Conservation (phyloP, 495 filamentous ascomycete species). For the Opeltia flavorubescens region DNA sequence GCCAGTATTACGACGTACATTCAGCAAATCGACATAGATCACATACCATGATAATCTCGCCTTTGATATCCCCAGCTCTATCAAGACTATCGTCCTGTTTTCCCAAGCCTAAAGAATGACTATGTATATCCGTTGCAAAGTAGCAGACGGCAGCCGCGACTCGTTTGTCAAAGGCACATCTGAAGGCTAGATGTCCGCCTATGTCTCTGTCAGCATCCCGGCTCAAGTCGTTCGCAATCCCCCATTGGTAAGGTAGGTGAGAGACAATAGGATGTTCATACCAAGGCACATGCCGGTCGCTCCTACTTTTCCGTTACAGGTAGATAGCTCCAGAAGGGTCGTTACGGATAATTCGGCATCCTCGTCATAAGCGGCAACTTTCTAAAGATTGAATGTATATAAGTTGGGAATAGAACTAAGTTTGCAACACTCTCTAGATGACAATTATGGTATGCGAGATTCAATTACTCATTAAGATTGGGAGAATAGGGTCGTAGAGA, state of each 20-base stretch:
- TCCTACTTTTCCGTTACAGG: conserved; percentile 76
- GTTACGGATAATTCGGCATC: conserved; percentile 65
- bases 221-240: too few species aligned
- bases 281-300: conserved; percentile 83
- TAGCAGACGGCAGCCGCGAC: conserved; percentile 70
- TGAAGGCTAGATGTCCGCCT: conserved; percentile 78
- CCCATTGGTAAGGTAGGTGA: too few species aligned
- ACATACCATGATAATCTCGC: conserved; percentile 55
- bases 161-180: conserved; percentile 65
- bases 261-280: too few species aligned
- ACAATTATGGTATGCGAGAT: not conserved
- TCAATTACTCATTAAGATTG: too few species aligned
- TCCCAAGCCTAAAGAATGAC: conserved; percentile 52
- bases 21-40: not conserved
- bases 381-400: too few species aligned
- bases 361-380: conserved; percentile 77
- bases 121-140: conserved; percentile 88
- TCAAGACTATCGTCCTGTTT: conserved; percentile 54
- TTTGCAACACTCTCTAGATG: too few species aligned
- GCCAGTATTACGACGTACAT: not conserved
- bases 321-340: conserved; percentile 55
- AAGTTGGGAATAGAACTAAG: too few species aligned
- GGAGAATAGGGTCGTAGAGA: too few species aligned
- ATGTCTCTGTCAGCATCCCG: not conserved
- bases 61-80: conserved; percentile 58